Percentiles rank a stretch among this genome's conserved stretches.
Conservation (phyloP, 371 early-diverging fungal species). For the Mortierella sp. region DNA sequence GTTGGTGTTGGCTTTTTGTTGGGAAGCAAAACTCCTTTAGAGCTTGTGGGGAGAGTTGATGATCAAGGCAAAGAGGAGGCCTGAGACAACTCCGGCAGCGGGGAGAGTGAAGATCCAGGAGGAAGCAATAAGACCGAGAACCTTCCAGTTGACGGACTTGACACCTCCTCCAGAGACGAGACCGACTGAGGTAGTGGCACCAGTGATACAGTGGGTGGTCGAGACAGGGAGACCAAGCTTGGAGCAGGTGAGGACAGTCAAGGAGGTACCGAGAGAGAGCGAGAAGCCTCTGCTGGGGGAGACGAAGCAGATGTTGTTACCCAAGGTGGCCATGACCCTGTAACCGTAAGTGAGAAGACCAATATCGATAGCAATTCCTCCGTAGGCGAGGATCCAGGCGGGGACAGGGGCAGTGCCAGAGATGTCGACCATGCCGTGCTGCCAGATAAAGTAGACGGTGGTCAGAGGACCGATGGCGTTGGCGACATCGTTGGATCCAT, state of each 20-base stretch:
- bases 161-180: slow-evolving; percentile 78
- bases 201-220: slow-evolving; percentile 92
- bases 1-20: neutral
- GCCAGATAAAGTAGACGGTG: slow-evolving; percentile 80
- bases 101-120: slow-evolving; percentile 91
- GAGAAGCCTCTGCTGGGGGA: slow-evolving; percentile 91
- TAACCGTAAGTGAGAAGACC: slow-evolving; percentile 84
- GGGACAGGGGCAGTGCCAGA: slow-evolving; percentile 72
- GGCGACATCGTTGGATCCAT: slow-evolving; percentile 93
- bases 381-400: slow-evolving; percentile 84
- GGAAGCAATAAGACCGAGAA: slow-evolving; percentile 77
- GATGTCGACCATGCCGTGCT: slow-evolving; percentile 65
- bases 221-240: slow-evolving; percentile 88
- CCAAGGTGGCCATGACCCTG: slow-evolving; percentile 81
- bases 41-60: slow-evolving; percentile 68
- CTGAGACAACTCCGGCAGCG: slow-evolving; percentile 78
- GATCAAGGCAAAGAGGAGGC: slow-evolving; percentile 76
- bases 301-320: slow-evolving; percentile 89
- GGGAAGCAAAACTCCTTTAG: slow-evolving; percentile 10
- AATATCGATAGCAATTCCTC: slow-evolving; percentile 86
- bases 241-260: slow-evolving; percentile 91
- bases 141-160: slow-evolving; percentile 87
- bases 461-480: slow-evolving; percentile 91
- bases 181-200: slow-evolving; percentile 89
- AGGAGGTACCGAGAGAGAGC: slow-evolving; percentile 84